phyloP scores from a whole-genome alignment of 192 early-diverging fungal genomes.

The Backusella macrospora region DNA sequence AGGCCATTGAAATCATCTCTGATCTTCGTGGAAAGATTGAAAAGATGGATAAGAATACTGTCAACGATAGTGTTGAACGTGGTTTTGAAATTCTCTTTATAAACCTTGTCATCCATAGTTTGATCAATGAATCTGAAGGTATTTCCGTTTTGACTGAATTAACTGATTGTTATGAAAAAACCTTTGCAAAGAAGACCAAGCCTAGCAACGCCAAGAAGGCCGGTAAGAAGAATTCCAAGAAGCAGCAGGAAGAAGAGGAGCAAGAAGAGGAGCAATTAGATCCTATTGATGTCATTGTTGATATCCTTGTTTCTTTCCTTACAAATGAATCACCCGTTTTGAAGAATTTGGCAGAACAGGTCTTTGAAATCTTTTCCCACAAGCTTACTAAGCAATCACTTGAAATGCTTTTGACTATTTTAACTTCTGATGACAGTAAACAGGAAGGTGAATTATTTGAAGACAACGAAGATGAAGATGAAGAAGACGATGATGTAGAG shows the following conservation, averaged over 20 bases:
- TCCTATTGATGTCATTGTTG: conserved; percentile 92
- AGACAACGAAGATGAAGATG: conserved; percentile 54
- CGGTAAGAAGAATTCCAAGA: conserved; percentile 48
- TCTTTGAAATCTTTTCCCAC: conserved; percentile 83
- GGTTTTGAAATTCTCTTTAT: conserved; percentile 77
- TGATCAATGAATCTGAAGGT: conserved; percentile 66
- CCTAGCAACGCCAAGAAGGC: conserved; percentile 2
- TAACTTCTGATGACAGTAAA: conserved; percentile 56
- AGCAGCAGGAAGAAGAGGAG: neutral
- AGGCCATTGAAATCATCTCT: conserved; percentile 40
- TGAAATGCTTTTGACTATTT: conserved; percentile 70
- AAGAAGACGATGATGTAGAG: conserved; percentile 45
- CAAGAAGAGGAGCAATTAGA: conserved; percentile 65
- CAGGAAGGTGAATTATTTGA: conserved; percentile 59
- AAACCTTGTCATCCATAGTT: conserved; percentile 65
- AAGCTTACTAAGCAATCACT: conserved; percentile 75
- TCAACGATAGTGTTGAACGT: conserved; percentile 44
- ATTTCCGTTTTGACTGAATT: conserved; percentile 70
- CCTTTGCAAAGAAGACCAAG: conserved; percentile 54
- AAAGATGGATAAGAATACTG: conserved; percentile 18
- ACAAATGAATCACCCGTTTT: conserved; percentile 79
- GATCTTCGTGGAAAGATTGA: conserved; percentile 45
- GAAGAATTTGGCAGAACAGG: conserved; percentile 75
- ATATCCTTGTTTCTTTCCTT: conserved; percentile 89
- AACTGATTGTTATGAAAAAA: conserved; percentile 71